phyloP scores from a whole-genome alignment of 169 alveolate genomes.

The Eimeria praecox region DNA sequence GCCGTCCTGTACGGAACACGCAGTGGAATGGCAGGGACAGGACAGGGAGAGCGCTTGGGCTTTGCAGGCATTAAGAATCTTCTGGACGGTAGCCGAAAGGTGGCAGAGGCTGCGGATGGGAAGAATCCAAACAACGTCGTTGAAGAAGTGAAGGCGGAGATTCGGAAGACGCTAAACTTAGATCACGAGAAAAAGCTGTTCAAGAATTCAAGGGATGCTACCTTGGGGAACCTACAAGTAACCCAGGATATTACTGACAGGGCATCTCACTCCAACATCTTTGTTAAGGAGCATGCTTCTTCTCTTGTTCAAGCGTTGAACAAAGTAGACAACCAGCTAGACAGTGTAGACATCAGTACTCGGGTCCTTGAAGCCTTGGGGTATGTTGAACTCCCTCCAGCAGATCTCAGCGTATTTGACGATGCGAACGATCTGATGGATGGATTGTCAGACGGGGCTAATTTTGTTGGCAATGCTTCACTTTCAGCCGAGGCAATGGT shows the following conservation, averaged over 20 bases:
- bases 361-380: background rate
- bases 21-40: background rate
- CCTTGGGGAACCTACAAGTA: background rate
- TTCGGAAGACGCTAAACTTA: background rate
- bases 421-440: background rate
- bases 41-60: background rate
- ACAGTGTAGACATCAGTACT: background rate
- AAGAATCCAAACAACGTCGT: background rate
- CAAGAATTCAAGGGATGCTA: background rate
- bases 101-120: constrained; percentile 36
- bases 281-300: background rate
- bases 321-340: background rate
- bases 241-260: background rate
- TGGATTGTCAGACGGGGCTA: background rate
- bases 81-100: background rate
- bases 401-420: background rate
- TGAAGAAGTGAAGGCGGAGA: constrained; percentile 15
- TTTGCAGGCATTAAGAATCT: constrained; percentile 4
- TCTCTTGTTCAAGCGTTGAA: background rate
- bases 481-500: background rate
- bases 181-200: background rate
- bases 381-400: background rate
- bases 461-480: constrained; percentile 7
- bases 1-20: constrained; percentile 50
- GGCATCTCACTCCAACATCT: constrained; percentile 17